These are phyloP conservation scores for Athelia psychrophila DNA, from an alignment of 1,284 basidiomycete genomes.

Conservation along the genomic window DNA sequence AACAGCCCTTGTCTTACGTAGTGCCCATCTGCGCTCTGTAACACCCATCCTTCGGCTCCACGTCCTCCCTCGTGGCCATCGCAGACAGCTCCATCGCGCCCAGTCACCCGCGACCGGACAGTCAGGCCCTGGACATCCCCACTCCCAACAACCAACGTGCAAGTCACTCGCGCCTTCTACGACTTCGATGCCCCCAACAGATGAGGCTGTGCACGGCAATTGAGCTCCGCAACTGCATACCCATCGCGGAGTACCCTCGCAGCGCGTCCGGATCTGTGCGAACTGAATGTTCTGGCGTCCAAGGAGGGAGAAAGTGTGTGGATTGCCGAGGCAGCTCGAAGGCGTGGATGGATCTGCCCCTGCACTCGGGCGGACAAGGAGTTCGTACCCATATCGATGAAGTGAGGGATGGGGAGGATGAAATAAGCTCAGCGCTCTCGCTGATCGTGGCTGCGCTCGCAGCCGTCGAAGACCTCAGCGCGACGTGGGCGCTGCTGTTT, in stretches of 20 bases:
- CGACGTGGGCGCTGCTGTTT: conserved; percentile 97
- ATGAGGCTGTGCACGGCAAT: conserved; percentile 76
- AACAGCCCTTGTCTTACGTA: conserved; percentile 31
- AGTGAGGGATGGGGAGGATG: conserved; percentile 78
- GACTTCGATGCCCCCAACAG: conserved; percentile 82
- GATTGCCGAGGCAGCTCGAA: conserved; percentile 89
- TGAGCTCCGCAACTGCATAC: no score
- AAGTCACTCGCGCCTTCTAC: conserved; percentile 93
- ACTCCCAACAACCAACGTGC: conserved; percentile 97
- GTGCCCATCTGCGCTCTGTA: conserved; percentile 79
- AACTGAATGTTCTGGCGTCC: no score
- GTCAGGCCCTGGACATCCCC: conserved; percentile 99
- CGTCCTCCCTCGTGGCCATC: conserved; percentile 98
- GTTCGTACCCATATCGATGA: conserved; percentile 99
- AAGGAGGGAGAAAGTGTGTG: no score
- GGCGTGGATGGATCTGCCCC: conserved; percentile 93
- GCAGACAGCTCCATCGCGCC: conserved; percentile 94
- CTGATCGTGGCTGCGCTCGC: conserved; percentile 96
- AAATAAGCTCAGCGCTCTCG: conserved; percentile 90
- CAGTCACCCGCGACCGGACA: conserved; percentile 98
- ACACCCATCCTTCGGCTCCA: conserved; percentile 91
- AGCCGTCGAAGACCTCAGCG: conserved; percentile 74
- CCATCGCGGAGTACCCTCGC: no score
- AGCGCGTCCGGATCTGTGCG: no score
- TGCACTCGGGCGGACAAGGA: conserved; percentile 97